These are phyloP conservation scores for Calonectria henricotiae DNA, from an alignment of 2,329 filamentous ascomycete species.

Conservation along the genomic window DNA sequence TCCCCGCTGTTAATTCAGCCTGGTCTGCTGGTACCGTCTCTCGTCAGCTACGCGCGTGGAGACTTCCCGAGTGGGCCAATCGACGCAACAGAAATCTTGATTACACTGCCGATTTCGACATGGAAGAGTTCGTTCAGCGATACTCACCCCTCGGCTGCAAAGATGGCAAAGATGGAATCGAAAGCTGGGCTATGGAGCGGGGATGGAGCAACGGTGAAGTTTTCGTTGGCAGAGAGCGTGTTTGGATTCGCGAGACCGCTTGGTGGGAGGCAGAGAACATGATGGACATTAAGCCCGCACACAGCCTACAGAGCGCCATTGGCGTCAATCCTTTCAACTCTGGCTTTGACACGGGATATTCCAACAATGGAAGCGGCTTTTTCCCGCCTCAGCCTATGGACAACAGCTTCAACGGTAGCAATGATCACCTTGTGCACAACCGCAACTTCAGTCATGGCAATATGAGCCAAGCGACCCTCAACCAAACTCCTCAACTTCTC, in stretches of 20 bases:
- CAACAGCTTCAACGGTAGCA: constrained; percentile 76
- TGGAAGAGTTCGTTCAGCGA: constrained; percentile 90
- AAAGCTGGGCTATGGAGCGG: constrained; percentile 93
- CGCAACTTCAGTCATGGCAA: constrained; percentile 73
- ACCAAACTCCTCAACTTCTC: constrained; percentile 57
- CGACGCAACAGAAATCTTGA: constrained; percentile 91
- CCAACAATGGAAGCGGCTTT: constrained; percentile 78
- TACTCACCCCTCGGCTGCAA: constrained; percentile 89
- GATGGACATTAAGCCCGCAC: constrained; percentile 87
- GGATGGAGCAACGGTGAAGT: constrained; percentile 99
- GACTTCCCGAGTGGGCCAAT: constrained; percentile 96
- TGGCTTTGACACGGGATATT: constrained; percentile 81
- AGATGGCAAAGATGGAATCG: constrained; percentile 92
- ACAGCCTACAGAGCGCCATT: constrained; percentile 58
- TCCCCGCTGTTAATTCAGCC: constrained; percentile 81
- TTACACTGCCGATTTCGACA: constrained; percentile 96
- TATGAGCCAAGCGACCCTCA: constrained; percentile 69
- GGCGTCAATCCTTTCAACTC: constrained; percentile 65
- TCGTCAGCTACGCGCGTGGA: constrained; percentile 92
- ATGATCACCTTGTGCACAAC: constrained; percentile 79
- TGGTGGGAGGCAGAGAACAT: constrained; percentile 99
- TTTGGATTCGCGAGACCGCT: constrained; percentile 94
- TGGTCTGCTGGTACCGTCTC: constrained; percentile 97
- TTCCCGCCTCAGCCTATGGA: constrained; percentile 77
- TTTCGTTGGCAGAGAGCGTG: constrained; percentile 88